Conservation (phyloP, 306 rosid genomes). For the Sechiopsis laciniata region DNA sequence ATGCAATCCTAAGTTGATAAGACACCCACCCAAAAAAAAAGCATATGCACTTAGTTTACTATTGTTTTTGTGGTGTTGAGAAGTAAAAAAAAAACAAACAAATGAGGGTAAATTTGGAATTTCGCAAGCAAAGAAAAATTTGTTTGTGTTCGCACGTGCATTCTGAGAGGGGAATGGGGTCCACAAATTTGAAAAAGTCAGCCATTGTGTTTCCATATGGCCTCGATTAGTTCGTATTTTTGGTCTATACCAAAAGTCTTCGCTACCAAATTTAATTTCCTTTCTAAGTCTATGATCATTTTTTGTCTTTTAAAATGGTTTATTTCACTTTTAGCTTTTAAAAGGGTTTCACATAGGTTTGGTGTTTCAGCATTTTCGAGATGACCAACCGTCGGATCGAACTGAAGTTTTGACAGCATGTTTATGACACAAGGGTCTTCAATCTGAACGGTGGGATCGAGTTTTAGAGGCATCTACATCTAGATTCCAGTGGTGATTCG, state of each 20-base stretch:
- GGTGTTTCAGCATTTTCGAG: no score
- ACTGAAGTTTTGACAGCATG: no score
- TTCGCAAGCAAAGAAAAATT: not conserved
- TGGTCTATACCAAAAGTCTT: not conserved
- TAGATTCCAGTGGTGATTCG: no score
- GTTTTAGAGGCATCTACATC: no score
- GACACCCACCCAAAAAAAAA: no score
- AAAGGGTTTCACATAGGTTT: not conserved
- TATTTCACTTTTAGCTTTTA: not conserved
- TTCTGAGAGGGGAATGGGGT: not conserved
- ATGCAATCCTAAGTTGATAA: no score
- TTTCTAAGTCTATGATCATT: not conserved
- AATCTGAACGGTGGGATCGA: no score
- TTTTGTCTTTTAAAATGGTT: not conserved
- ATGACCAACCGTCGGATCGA: no score
- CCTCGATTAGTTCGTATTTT: slow-evolving; percentile 14
- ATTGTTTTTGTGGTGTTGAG: no score
- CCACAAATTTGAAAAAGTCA: not conserved
- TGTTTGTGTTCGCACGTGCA: slow-evolving; percentile 1
- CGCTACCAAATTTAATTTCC: not conserved
- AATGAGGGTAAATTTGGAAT: not conserved
- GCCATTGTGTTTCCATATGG: not conserved
- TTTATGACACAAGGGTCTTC: no score
- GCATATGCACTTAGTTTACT: no score
- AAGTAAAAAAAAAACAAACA: no score